Conservation (phyloP, 2,329 filamentous ascomycete species). For the Monilinia fructigena region DNA sequence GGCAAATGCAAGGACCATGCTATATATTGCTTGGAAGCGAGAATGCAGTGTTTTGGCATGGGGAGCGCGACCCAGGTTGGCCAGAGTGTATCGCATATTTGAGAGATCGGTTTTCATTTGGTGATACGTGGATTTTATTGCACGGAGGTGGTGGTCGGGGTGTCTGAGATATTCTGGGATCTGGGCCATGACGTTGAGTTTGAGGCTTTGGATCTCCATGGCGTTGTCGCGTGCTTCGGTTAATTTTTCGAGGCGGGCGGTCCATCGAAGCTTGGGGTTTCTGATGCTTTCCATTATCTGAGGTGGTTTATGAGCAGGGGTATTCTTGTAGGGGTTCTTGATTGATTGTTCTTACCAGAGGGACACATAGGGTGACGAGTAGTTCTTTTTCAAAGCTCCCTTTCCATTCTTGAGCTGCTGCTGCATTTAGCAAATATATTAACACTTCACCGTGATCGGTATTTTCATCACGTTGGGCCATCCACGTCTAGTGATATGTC, state of each 20-base stretch:
- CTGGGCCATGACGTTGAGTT: background rate
- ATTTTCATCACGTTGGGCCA: slow-evolving; percentile 5
- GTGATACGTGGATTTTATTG: background rate
- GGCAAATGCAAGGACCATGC: background rate
- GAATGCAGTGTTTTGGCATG: slow-evolving; percentile 3
- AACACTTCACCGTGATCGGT: background rate
- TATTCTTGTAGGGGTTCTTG: no score
- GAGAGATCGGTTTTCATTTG: slow-evolving; percentile 4
- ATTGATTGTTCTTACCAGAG: background rate
- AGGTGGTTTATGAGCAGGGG: background rate
- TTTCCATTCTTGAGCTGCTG: background rate
- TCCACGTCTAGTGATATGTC: background rate
- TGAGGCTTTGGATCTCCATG: background rate
- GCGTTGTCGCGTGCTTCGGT: slow-evolving; percentile 13
- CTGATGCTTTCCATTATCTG: slow-evolving; percentile 7
- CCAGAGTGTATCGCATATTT: background rate
- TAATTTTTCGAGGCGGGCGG: background rate
- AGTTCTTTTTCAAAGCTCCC: background rate
- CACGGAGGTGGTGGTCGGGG: background rate
- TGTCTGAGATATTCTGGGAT: background rate
- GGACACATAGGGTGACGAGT: background rate
- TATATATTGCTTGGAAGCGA: background rate
- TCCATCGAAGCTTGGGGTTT: background rate
- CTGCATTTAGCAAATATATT: background rate
- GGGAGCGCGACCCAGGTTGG: background rate